Evolutionary conservation across 176 grass and related monocot species (phyloP), one percentile per base, ranked within the genome.

Genomic region (Pontederia crassipes): DNA sequence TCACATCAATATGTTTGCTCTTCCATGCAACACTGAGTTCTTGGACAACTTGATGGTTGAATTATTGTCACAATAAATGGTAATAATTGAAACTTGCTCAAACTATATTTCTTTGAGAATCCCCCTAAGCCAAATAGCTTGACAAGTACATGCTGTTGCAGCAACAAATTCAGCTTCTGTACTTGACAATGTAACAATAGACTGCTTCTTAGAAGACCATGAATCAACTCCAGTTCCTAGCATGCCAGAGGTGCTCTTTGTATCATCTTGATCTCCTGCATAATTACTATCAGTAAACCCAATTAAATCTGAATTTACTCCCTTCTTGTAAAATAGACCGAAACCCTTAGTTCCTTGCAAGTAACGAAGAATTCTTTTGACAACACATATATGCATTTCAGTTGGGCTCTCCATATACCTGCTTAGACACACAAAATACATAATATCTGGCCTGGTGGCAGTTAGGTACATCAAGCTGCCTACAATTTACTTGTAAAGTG

Each of bases 1-100:
- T 54, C 16, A 54, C 52, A 14, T 68, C 65, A 13, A 68, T 68
- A 28, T 68, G 65, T 29, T 54, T 68, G 16, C 46, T 53, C 65
- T 72, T 5, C 16, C 69, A 50, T 72, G 69, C n/a, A 50, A 61
- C 16, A 72, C 17, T 11, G 69, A 45, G 60, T 72, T 72, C 17
- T 61, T 45, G 18, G 70, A 35, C 0, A 73, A 2, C 16, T 16
- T 5, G 0, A 50, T 50, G 2, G 46, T 17, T 10, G 26, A 16
- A 55, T 54, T 12, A 46, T 64, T 74, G 10, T 74, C 48, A 10
- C 17, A 57, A 16, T 7, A 24, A 1, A 74, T 20, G 7, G 17
- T 15, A 20, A 14, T 74, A 0, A 8, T 1, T 11, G 17, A 15
- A n/a, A 12, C 8, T 32, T 72, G 69, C n/a, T 46, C 15, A 26